Evolutionary conservation across 352 stramenopile genomes (phyloP).

Genomic region (Elongisporangium anandrum): DNA sequence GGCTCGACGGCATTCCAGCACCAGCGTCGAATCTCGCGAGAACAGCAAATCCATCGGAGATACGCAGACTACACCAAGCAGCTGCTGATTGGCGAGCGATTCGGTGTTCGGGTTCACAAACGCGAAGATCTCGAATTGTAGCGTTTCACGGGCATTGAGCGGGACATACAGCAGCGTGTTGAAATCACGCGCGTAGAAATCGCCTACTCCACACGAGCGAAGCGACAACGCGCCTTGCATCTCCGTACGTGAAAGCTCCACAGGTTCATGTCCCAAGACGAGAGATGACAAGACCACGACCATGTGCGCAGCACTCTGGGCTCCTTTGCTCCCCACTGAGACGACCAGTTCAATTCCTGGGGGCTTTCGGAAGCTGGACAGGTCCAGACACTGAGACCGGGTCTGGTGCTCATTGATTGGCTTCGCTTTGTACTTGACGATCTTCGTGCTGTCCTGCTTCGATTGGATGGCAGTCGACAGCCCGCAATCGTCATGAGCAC

Average conservation of each 20-base stretch:
- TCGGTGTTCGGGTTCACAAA: conserved; percentile 59
- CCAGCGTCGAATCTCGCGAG: conserved; percentile 65
- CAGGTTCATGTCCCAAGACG: conserved; percentile 32
- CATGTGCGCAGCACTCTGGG: conserved; percentile 69
- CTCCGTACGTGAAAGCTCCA: conserved; percentile 74
- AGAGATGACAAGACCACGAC: conserved; percentile 66
- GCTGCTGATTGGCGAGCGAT: conserved; percentile 48
- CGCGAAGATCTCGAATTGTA: conserved; percentile 80
- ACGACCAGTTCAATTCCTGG: conserved; percentile 69
- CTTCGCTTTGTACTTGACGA: background rate
- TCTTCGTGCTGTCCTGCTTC: conserved; percentile 9
- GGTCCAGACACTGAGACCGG: conserved; percentile 58
- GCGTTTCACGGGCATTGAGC: conserved; percentile 47
- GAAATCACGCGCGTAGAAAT: conserved; percentile 80
- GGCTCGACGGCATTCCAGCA: conserved; percentile 56
- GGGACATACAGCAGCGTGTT: conserved; percentile 67
- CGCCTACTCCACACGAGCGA: conserved; percentile 51
- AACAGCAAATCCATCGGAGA: conserved; percentile 69
- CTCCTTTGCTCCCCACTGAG: conserved; percentile 66
- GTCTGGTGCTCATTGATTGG: conserved; percentile 14
- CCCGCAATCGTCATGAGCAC: conserved; percentile 43
- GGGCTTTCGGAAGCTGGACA: conserved; percentile 54
- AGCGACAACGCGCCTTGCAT: conserved; percentile 65
- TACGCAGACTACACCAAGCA: conserved; percentile 71
- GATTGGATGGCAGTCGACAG: conserved; percentile 24